Base-by-base conservation (phyloP, 345 rosid genomes). In the Linum tenue region DNA sequence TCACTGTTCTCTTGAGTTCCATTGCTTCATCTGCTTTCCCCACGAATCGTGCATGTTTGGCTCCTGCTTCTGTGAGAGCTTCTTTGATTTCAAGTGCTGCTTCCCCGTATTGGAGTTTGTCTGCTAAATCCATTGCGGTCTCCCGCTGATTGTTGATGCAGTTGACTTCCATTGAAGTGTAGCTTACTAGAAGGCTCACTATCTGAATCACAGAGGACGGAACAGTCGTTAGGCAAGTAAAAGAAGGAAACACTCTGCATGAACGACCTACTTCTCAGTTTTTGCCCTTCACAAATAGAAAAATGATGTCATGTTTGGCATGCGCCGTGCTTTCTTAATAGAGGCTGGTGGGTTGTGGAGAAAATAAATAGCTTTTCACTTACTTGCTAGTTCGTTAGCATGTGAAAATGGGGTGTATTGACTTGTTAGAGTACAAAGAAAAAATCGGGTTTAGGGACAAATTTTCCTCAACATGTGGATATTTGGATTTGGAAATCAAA, bases 101-200 rank as follows among this genome's bases (percentile, higher is more conserved):
- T 55, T 82, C 96, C 51, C 97, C 90, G 57, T 94, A 94, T 43
- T 70, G 90, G 56, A 94, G 86, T 80, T 85, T 90, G 70, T 94
- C 97, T 0, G 90, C 96, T 75, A 94, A 85, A 76, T 94, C 97
- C 99, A 94, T 84, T 1, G 99, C 97, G 0, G 99, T 90, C 85
- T 94, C 94, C 0, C 59, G 81, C 69, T 90, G 92, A 63, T 79
- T 88, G 74, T 94, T 94, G 43, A 94, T 73, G 66, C 78, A 90
- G 17, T 94, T 94, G 71, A 94, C 95, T 59, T 94, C 87, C 12
- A 84, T 64, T 17, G 80, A 81, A 60, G 79, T 56, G 64, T 72
- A 82, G 44, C 65, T 64, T 65, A 94, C 85, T 82, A 94, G 72
- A 11, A 85, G 64, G 73, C 64, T 69, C 59, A 92, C 75, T 65